Percentiles rank a stretch among this genome's conserved stretches.
These are phyloP conservation scores for Hypomontagnella monticulosa DNA, from an alignment of 495 filamentous ascomycete genomes.

Conservation along the genomic window DNA sequence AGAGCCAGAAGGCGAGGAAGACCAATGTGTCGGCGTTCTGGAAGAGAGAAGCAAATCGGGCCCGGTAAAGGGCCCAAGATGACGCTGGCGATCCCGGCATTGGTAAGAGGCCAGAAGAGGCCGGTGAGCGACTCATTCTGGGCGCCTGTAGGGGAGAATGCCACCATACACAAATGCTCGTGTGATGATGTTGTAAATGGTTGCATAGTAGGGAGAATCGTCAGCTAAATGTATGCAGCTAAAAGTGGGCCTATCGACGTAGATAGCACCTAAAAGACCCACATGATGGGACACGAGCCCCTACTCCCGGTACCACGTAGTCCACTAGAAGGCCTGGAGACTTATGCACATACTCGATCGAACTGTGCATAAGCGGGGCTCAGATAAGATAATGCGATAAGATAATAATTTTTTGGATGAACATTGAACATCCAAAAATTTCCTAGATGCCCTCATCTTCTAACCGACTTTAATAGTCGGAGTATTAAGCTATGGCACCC, in stretches of 20 bases:
- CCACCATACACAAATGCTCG: too few species aligned
- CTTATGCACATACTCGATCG: too few species aligned
- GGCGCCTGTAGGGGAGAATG: neutral
- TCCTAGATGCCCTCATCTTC: constrained; percentile 1
- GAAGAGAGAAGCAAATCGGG: constrained; percentile 70
- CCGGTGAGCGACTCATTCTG: constrained; percentile 50
- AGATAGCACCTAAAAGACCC: too few species aligned
- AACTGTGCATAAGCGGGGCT: neutral
- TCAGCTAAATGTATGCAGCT: too few species aligned
- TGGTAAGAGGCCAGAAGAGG: constrained; percentile 66
- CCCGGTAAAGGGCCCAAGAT: constrained; percentile 74
- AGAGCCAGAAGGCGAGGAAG: constrained; percentile 88
- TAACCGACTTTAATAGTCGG: constrained; percentile 1
- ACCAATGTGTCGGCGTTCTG: constrained; percentile 76
- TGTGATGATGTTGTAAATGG: too few species aligned
- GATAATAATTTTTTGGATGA: constrained; percentile 18
- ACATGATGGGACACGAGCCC: too few species aligned
- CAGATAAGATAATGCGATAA: constrained; percentile 29
- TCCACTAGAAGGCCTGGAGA: too few species aligned
- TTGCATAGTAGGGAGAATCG: too few species aligned
- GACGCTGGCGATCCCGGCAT: constrained; percentile 79
- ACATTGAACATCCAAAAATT: constrained; percentile 19
- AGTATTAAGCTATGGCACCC: constrained; percentile 48
- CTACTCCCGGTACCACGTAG: too few species aligned
- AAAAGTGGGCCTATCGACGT: too few species aligned